Evolutionary conservation across 108 stramenopile genomes (phyloP).

Genomic region (Discostella pseudostelligera): DNA sequence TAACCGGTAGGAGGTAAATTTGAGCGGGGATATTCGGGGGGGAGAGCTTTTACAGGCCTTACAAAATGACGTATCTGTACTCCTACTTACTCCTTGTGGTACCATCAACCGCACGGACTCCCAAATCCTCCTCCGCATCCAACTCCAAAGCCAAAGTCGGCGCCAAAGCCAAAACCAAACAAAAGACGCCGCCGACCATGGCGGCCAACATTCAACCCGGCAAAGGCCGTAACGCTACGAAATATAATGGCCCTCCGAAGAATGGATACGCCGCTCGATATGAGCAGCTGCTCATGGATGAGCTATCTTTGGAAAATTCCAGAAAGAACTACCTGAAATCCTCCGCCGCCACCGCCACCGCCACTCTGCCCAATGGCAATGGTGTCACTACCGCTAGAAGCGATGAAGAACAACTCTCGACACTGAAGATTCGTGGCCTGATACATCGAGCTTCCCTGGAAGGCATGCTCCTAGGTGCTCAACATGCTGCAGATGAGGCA

Average conservation of each 20-base stretch:
- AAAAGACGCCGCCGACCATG: constrained; percentile 1
- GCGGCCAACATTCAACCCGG: neutral
- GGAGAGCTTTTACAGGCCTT: too few species aligned
- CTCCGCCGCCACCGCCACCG: neutral
- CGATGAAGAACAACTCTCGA: neutral
- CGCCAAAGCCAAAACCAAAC: too few species aligned
- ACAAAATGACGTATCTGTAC: too few species aligned
- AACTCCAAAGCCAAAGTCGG: too few species aligned
- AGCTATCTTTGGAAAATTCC: constrained; percentile 15
- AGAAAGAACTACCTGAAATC: constrained; percentile 9
- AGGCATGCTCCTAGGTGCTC: constrained; percentile 25
- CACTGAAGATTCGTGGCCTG: constrained; percentile 25
- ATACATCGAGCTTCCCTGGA: constrained; percentile 29
- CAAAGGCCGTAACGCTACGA: neutral
- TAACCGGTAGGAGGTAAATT: neutral
- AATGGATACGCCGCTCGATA: constrained; percentile 31
- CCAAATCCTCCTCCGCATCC: too few species aligned
- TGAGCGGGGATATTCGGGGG: neutral
- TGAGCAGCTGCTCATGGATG: constrained; percentile 28
- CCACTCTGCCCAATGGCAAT: neutral
- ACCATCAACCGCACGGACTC: too few species aligned
- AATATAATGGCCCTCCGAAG: constrained; percentile 18
- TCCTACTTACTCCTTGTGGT: too few species aligned
- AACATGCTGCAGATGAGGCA: constrained; percentile 19
- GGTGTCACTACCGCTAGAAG: neutral